Percentiles rank a stretch among this genome's conserved stretches.
phyloP scores from a whole-genome alignment of 345 rosid genomes.

The Acer campestre region DNA sequence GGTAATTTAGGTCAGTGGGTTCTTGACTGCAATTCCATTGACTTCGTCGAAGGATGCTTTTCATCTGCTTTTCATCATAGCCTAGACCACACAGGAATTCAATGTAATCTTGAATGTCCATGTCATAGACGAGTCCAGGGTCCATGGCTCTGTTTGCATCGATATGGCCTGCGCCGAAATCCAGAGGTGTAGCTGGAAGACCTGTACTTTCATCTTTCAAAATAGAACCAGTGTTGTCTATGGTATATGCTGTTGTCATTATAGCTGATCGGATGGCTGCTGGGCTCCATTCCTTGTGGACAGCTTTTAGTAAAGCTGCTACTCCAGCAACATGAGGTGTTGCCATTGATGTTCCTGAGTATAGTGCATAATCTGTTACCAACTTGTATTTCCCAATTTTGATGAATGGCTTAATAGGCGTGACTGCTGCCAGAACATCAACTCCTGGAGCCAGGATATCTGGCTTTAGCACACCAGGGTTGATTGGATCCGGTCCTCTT shows the following conservation, averaged over 20 bases:
- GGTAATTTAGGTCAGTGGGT: slow-evolving; percentile 29
- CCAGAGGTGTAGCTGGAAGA: slow-evolving; percentile 38
- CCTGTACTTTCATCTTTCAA: slow-evolving; percentile 23
- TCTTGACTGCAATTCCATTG: slow-evolving; percentile 37
- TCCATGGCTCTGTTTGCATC: slow-evolving; percentile 44
- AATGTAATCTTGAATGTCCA: slow-evolving; percentile 37
- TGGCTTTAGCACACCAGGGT: slow-evolving; percentile 37
- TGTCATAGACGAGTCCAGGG: slow-evolving; percentile 46
- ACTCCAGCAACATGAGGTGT: slow-evolving; percentile 61
- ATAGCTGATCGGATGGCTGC: slow-evolving; percentile 47
- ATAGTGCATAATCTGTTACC: slow-evolving; percentile 28
- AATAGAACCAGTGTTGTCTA: slow-evolving; percentile 28
- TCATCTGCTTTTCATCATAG: slow-evolving; percentile 38
- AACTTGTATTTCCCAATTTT: slow-evolving; percentile 22
- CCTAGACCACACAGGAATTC: slow-evolving; percentile 38
- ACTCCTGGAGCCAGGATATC: slow-evolving; percentile 49
- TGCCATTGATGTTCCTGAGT: slow-evolving; percentile 53
- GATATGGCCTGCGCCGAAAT: slow-evolving; percentile 41
- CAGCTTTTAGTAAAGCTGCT: slow-evolving; percentile 51
- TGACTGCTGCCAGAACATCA: slow-evolving; percentile 41
- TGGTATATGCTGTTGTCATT: slow-evolving; percentile 45
- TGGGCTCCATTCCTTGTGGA: slow-evolving; percentile 43
- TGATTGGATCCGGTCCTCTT: slow-evolving; percentile 56
- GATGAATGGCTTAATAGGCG: slow-evolving; percentile 17
- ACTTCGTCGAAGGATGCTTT: slow-evolving; percentile 29